A percentile compares a stretch with the other conserved stretches of the same genome.
These are phyloP conservation scores for Pseudotsuga menziesii DNA, from an alignment of 75 land plant species.

Conservation along the genomic window DNA sequence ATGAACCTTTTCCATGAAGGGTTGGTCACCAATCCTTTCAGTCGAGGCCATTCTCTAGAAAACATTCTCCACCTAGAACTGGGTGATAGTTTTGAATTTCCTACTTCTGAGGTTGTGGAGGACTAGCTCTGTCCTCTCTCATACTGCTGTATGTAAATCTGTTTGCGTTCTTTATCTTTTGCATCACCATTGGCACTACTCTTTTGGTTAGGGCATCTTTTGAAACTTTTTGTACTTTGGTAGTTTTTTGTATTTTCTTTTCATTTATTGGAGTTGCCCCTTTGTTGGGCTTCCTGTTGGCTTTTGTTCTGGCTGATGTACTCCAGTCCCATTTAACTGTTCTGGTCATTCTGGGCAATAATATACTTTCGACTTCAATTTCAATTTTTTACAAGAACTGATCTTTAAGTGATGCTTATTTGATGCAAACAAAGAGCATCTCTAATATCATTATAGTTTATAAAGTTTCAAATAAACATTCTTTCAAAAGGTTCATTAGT, in stretches of 20 bases:
- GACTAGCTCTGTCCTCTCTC: neutral
- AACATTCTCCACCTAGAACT: neutral
- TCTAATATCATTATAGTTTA: too few species aligned
- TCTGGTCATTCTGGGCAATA: neutral
- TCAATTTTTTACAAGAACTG: too few species aligned
- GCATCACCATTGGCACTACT: neutral
- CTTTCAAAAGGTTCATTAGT: neutral
- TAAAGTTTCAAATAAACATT: neutral
- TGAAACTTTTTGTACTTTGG: neutral
- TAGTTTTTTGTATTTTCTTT: neutral
- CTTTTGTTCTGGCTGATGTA: neutral
- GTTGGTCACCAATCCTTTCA: neutral
- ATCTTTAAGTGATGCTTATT: too few species aligned
- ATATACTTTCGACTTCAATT: neutral
- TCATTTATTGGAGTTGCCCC: neutral
- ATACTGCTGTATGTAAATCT: too few species aligned
- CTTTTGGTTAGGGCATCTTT: neutral
- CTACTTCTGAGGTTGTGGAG: neutral
- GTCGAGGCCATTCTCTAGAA: neutral
- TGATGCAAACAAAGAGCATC: too few species aligned
- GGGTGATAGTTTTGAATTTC: neutral
- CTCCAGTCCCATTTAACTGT: neutral
- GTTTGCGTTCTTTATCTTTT: neutral
- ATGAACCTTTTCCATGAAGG: neutral
- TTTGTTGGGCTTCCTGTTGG: neutral